Evolutionary conservation across 441 rosid species (phyloP), one percentile per base, ranked within the genome.

Genomic region (Populus hybrid): DNA sequence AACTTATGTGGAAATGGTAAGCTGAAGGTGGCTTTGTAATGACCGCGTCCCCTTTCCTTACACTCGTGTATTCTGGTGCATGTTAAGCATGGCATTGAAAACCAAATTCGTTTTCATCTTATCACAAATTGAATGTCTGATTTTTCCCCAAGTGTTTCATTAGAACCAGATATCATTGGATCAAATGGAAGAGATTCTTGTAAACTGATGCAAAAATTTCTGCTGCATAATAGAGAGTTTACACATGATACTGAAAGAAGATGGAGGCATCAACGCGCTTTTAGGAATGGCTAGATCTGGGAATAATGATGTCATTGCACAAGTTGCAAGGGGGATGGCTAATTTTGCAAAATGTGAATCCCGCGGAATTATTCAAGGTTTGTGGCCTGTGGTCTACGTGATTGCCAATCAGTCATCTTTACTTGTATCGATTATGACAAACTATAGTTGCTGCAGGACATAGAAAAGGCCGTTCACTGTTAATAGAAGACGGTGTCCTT

Each of bases 301-400:
- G 67, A 89, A 84, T 67, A 80, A 32, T 73, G 98, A 93, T 81
- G 95, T 92, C 78, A 70, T 89, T 30, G 93, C 94, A n/a, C 99
- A 95, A 84, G 93, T 93, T 76, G 99, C 99, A 35, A 90, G 99
- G 85, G 99, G 97, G 38, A 83, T 95, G 81, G 98, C 99, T 54
- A 93, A 95, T 84, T 95, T 91, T 78, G 98, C 97, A 63, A 95
- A 95, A 86, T 93, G 99, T 63, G 99, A 95, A 88, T 91, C 97
- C 71, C 92, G 98, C 36, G 92, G 85, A 78, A 83, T 88, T 59
- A 73, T 90, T 85, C 91, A 93, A 90, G 99, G 99, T 95, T 61
- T 63, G 83, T 67, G 21, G 9, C 8, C 32, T 14, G 16, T 71
- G 36, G 54, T 36, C 9, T 24, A 50, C 68, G 12, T 20, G 21